phyloP scores from a whole-genome alignment of 805 yeast species.

The Ogataea thermomethanolica region DNA sequence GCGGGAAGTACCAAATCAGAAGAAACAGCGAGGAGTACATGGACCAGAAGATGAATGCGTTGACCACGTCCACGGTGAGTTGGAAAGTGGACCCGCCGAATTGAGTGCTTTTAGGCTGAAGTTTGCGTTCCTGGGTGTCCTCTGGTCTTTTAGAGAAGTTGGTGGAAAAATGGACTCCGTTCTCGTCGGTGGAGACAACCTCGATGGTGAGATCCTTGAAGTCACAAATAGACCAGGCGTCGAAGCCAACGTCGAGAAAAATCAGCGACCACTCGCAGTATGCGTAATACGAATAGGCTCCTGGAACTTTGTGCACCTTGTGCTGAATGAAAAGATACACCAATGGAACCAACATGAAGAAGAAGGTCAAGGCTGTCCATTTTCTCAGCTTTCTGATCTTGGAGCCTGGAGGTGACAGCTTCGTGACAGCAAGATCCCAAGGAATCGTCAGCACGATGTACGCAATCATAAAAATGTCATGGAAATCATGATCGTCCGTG shows the following conservation, averaged over 20 bases:
- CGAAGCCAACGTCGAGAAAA: slow-evolving; percentile 78
- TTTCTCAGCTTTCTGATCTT: slow-evolving; percentile 48
- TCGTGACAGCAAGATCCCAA: slow-evolving; percentile 70
- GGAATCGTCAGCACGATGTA: slow-evolving; percentile 89
- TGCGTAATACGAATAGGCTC: slow-evolving; percentile 95
- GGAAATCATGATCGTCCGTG: slow-evolving; percentile 95
- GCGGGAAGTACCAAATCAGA: slow-evolving; percentile 94
- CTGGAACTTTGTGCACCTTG: slow-evolving; percentile 79
- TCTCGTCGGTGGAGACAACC: slow-evolving; percentile 27
- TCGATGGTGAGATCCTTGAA: slow-evolving; percentile 59
- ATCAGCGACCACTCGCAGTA: slow-evolving; percentile 93
- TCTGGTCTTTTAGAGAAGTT: slow-evolving; percentile 16
- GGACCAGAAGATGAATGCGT: slow-evolving; percentile 84
- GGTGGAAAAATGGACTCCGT: slow-evolving; percentile 25
- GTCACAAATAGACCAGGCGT: slow-evolving; percentile 71
- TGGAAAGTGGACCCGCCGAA: slow-evolving; percentile 31
- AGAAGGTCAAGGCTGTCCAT: slow-evolving; percentile 57
- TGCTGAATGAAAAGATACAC: slow-evolving; percentile 89
- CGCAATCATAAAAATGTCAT: slow-evolving; percentile 91
- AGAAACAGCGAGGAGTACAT: slow-evolving; percentile 75
- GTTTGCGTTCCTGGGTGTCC: slow-evolving; percentile 1
- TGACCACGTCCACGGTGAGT: slow-evolving; percentile 46
- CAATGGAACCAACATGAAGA: slow-evolving; percentile 72
- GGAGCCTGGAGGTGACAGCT: slow-evolving; percentile 44
- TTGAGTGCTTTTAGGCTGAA: slow-evolving; percentile 21